phyloP scores from a whole-genome alignment of 1,284 basidiomycete genomes.

The Ganoderma lucidum region DNA sequence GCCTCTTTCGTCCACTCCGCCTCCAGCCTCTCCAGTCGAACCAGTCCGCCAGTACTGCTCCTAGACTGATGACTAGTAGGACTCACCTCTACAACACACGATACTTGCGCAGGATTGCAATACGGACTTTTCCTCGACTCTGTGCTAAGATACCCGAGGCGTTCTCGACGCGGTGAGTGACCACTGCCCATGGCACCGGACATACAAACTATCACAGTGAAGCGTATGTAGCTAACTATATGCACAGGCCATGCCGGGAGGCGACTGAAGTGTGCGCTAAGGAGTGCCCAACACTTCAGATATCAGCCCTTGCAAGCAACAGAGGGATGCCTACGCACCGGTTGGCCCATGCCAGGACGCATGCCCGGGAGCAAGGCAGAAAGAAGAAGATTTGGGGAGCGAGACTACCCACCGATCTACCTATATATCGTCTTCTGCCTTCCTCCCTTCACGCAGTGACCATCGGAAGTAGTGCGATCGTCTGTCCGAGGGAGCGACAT shows the following conservation, averaged over 20 bases:
- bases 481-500: background rate
- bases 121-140: background rate
- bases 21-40: background rate
- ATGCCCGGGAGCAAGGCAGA: background rate
- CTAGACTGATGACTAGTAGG: background rate
- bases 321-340: background rate
- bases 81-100: background rate
- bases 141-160: background rate
- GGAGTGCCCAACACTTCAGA: background rate
- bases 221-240: background rate
- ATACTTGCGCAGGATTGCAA: background rate
- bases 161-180: background rate
- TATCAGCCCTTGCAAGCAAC: background rate
- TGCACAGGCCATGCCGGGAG: background rate
- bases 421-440: background rate
- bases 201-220: background rate
- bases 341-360: background rate
- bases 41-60: background rate
- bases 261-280: background rate
- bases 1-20: conserved; percentile 6
- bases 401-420: background rate
- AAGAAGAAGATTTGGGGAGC: background rate
- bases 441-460: conserved; percentile 5
- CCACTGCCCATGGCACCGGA: background rate
- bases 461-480: conserved; percentile 2